These are phyloP conservation scores for Cystobasidium tubakii DNA, from an alignment of 768 basidiomycete genomes.

Conservation along the genomic window DNA sequence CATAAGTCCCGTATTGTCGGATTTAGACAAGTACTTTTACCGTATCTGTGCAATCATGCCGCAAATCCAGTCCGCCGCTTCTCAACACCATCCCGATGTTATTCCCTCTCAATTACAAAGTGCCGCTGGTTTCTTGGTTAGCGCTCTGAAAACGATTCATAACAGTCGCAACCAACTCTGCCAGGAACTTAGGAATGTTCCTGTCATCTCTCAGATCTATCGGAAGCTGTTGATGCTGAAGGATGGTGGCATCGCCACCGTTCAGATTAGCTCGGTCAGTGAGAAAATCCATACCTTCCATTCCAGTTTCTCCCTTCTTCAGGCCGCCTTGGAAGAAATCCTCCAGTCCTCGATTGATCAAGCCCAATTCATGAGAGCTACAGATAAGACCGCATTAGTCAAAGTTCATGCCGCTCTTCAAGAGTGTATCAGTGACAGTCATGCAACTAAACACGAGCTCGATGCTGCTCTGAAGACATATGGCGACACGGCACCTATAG, in stretches of 20 bases:
- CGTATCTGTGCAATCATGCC: slow-evolving; percentile 40
- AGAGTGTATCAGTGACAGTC: background rate
- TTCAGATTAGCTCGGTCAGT: background rate
- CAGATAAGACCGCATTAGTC: background rate
- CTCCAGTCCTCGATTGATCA: background rate
- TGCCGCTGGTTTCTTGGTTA: slow-evolving; percentile 71
- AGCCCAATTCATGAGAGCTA: background rate
- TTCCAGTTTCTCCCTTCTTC: background rate
- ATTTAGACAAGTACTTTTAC: slow-evolving; percentile 61
- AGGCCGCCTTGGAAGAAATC: background rate
- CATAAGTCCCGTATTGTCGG: slow-evolving; percentile 47
- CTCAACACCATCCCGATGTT: slow-evolving; percentile 71
- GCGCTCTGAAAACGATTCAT: slow-evolving; percentile 54
- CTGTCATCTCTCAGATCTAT: background rate
- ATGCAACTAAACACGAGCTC: background rate
- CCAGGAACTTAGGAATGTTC: background rate
- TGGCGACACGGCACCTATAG: background rate
- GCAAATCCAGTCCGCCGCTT: slow-evolving; percentile 48
- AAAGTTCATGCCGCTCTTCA: background rate
- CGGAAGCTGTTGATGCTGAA: background rate
- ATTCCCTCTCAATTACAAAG: slow-evolving; percentile 79
- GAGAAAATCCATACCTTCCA: background rate
- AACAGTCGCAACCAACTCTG: background rate
- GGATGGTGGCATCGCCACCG: background rate
- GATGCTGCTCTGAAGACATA: background rate